These are phyloP conservation scores for Lithospermum erythrorhizon DNA, from an alignment of 257 asterid species.

Conservation along the genomic window DNA sequence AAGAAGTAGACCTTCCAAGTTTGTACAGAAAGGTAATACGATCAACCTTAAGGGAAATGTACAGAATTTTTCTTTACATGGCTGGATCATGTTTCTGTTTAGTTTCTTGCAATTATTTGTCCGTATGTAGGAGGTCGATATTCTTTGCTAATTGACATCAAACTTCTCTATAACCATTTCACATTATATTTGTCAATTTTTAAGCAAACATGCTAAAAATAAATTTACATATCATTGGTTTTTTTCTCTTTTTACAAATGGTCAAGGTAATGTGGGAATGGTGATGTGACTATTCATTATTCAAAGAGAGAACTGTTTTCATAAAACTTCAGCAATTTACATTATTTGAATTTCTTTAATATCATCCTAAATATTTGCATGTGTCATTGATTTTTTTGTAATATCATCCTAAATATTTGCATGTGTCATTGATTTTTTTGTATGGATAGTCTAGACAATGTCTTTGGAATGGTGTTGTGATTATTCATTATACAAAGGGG, in stretches of 20 bases:
- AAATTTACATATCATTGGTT: not conserved
- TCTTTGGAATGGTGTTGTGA: not conserved
- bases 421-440: not conserved
- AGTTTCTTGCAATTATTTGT: slow-evolving; percentile 1
- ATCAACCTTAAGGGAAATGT: not conserved
- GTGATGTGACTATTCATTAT: not conserved
- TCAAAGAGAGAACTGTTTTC: too few relatives aligned
- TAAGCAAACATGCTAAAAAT: not conserved
- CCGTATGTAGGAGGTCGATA: not conserved
- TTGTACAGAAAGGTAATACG: slow-evolving; percentile 56
- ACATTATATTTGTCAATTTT: too few relatives aligned
- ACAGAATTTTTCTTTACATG: not conserved
- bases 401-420: not conserved
- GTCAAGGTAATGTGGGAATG: not conserved
- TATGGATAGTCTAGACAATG: not conserved
- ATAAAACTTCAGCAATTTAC: too few relatives aligned
- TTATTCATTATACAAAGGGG: not conserved
- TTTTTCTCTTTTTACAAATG: not conserved
- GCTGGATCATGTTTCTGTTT: not conserved
- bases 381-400: not conserved
- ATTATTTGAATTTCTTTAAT: not conserved
- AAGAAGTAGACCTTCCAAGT: slow-evolving; percentile 59
- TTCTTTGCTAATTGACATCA: not conserved
- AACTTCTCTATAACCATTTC: too few relatives aligned
- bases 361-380: not conserved